These are phyloP conservation scores for Letharia lupina DNA, from an alignment of 495 filamentous ascomycete species.

Conservation along the genomic window DNA sequence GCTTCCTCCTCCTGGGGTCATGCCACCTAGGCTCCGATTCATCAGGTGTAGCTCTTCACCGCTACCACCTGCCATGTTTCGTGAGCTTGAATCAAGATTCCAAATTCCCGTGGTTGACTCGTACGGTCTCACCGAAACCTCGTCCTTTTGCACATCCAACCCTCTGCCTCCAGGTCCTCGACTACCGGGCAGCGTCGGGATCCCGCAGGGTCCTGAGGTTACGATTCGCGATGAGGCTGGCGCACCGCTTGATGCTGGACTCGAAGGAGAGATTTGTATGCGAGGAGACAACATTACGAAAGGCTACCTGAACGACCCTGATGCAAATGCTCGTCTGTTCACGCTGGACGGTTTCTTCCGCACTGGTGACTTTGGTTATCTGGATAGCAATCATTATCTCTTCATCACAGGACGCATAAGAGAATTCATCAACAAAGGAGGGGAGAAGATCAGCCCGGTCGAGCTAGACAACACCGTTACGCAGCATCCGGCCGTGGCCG, in stretches of 20 bases:
- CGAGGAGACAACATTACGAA: background rate
- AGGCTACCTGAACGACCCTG: background rate
- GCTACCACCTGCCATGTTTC: conserved; percentile 60
- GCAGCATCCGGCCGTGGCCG: conserved; percentile 56
- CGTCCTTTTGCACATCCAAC: conserved; percentile 77
- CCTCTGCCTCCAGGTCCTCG: conserved; percentile 61
- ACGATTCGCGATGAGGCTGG: background rate
- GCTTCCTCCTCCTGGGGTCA: background rate
- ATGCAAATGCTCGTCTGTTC: conserved; percentile 38
- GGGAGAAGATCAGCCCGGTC: conserved; percentile 71
- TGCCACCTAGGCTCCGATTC: conserved; percentile 51
- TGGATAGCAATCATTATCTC: conserved; percentile 61
- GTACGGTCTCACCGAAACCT: conserved; percentile 80
- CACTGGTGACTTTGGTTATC: conserved; percentile 70
- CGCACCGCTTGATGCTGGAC: background rate
- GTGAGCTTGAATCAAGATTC: conserved; percentile 57
- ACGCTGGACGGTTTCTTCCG: conserved; percentile 62
- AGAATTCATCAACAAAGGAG: conserved; percentile 73
- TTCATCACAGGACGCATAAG: conserved; percentile 70
- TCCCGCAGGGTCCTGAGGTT: conserved; percentile 63
- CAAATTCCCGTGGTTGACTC: conserved; percentile 69
- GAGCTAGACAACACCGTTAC: conserved; percentile 69
- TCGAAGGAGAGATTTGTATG: background rate
- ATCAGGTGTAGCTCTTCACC: conserved; percentile 75
- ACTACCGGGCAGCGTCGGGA: conserved; percentile 63